Evolutionary conservation across 2,329 filamentous ascomycete genomes (phyloP), one percentile per base, ranked within the genome.

Genomic region (Fusarium pseudonygamai): DNA sequence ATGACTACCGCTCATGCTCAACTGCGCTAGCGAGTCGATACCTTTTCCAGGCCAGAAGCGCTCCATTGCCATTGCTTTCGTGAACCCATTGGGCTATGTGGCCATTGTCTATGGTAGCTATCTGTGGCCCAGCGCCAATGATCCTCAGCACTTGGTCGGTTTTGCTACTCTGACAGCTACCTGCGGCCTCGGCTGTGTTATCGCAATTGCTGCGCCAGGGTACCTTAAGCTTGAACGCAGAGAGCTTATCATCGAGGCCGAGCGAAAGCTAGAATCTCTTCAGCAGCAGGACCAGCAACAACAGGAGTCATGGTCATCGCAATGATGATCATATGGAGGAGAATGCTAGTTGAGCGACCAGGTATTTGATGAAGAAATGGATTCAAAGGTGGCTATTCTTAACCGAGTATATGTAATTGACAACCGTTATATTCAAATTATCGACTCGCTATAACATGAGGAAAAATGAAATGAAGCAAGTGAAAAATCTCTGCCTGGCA

Each of bases 61-160:
- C 0, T 58, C 56, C 6, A 56, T 71, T 16, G 32, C 69, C 1
- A 60, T 74, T 6, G 61, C 64, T 0, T 42, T 73, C 8, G 67
- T 71, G 1, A 71, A 67, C 13, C 59, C 59, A 2, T 68, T 70
- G 43, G 71, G 69, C 1, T 62, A 70, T 11, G 32, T 67, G 26
- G 59, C 61, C 16, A 69, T 59, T 3, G 60, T 73, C 11, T 72
- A 67, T 2, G 69, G 69, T 6, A 72, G 59, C 5, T 45, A 63
- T 6, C 30, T 67, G 2, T 72, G 69, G 65, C 67, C 64, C 40
- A 66, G 46, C 7, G 84, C 85, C 64, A 77, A 81, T 32, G 57
- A 61, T 9, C 79, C 79, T 0, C 73, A 55, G 7, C 80, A 79
- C 49, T 74, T 73, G 9, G 63, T 78, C 18, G 77, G 79, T 0